Percentiles rank a stretch among this genome's conserved stretches.
phyloP scores from a whole-genome alignment of 2,329 filamentous ascomycete genomes.

The Aspergillus candidus region DNA sequence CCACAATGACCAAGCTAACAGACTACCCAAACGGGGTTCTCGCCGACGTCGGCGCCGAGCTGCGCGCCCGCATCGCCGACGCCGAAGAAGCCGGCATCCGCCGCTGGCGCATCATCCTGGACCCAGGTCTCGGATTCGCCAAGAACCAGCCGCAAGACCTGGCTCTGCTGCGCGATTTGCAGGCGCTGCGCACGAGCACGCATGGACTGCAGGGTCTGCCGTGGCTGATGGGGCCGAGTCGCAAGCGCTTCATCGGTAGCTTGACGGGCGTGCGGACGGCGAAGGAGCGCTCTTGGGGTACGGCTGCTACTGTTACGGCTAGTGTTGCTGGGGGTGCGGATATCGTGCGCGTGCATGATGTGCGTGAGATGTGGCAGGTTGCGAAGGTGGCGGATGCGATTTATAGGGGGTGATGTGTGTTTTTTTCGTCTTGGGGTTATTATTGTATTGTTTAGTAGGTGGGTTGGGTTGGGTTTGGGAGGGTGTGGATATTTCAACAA shows the following conservation, averaged over 20 bases:
- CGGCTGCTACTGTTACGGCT: constrained; percentile 79
- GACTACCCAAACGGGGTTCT: constrained; percentile 66
- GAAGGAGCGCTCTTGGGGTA: constrained; percentile 71
- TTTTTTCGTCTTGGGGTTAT: background rate
- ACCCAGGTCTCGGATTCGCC: constrained; percentile 91
- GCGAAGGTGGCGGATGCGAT: constrained; percentile 89
- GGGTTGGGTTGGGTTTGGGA: background rate
- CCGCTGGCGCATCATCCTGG: constrained; percentile 89
- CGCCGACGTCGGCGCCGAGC: constrained; percentile 59
- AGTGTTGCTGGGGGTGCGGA: constrained; percentile 84
- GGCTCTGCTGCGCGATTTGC: constrained; percentile 64
- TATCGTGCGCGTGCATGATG: constrained; percentile 88
- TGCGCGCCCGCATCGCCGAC: constrained; percentile 62
- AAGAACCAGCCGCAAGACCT: constrained; percentile 79
- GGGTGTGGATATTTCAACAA: constrained; percentile 19
- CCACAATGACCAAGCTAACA: constrained; percentile 67
- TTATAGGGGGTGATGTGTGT: constrained; percentile 50
- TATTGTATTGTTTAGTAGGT: no score
- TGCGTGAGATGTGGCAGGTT: constrained; percentile 76
- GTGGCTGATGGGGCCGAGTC: constrained; percentile 83
- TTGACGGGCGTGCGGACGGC: constrained; percentile 71
- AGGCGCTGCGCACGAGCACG: constrained; percentile 48
- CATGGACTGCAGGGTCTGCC: constrained; percentile 56
- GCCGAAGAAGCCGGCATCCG: constrained; percentile 78
- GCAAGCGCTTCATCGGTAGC: constrained; percentile 81